Base-by-base conservation (phyloP, 305 asterid genomes). In the Coffea humblotiana region DNA sequence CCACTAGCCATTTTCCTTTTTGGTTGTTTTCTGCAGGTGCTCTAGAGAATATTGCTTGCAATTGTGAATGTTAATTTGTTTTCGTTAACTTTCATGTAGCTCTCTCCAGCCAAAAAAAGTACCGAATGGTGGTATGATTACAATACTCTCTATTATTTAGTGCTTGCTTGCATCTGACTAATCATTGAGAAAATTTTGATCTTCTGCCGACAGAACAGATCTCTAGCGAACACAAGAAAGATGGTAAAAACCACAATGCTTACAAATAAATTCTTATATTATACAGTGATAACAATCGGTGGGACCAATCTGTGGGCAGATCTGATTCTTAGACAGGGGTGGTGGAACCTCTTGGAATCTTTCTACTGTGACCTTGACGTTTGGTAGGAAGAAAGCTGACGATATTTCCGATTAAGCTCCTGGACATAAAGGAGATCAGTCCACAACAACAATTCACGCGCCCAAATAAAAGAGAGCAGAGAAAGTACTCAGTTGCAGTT, bases 291-390 rank as follows among this genome's bases (percentile, higher is more conserved):
- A 15, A 40, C 40, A 60, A 75, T 51, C 61, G 71, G 52, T 60
- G 18, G 40, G 70, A 37, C 58, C 69, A 61, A 75, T 37, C 40
- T 25, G 32, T 21, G 69, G 47, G 15, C n/a, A 63, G 35, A 61
- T 47, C 40, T 60, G 40, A 52, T 52, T 60, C 78, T 12, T 40
- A 40, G 25, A 40, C 60, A 13, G n/a, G 43, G 12, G 71, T 40
- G 32, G 18, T 25, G 71, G 79, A 76, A 66, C 60, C 60, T 63
- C 60, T 43, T 61, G 78, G 71, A 60, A 40, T 69, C 73, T 40
- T 69, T 8, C 16, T 37, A 60, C 16, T 12, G 52, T 15, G 58
- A 32, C 11, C 56, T 40, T 61, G 78, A 60, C 37, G 9, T 67
- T 75, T 60, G 58, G 40, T 13, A 29, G 69, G 56, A 23, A n/a